Percentiles rank a stretch among this genome's conserved stretches.
Conservation (phyloP, 2,329 filamentous ascomycete species). For the Xylariomycetidae sp. region DNA sequence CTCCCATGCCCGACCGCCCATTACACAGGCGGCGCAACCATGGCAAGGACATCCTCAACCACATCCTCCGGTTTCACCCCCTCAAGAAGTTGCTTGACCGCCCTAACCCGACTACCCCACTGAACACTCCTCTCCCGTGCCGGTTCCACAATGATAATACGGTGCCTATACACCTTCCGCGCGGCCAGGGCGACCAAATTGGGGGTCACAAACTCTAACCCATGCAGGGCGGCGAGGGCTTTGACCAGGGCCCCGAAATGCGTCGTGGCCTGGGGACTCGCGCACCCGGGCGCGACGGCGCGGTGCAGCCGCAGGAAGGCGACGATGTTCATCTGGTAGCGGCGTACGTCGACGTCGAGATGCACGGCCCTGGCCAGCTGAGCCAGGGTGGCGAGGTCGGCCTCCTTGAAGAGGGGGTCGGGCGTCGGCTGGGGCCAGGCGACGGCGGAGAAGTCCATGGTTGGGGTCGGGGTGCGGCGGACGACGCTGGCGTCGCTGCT, state of each 20-base stretch:
- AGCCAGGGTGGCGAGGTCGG: slow-evolving; percentile 54
- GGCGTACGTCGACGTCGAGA: slow-evolving; percentile 68
- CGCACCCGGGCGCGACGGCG: slow-evolving; percentile 65
- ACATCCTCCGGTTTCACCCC: slow-evolving; percentile 55
- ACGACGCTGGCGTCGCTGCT: slow-evolving; percentile 35
- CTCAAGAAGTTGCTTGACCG: slow-evolving; percentile 62
- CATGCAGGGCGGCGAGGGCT: slow-evolving; percentile 76
- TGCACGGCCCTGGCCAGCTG: slow-evolving; percentile 52
- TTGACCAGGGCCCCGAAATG: slow-evolving; percentile 66
- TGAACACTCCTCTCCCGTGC: slow-evolving; percentile 81
- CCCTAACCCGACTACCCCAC: slow-evolving; percentile 76
- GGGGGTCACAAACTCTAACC: slow-evolving; percentile 74
- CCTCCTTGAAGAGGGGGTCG: slow-evolving; percentile 24
- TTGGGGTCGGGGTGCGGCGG: slow-evolving; percentile 7
- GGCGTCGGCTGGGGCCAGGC: background rate
- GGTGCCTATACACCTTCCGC: slow-evolving; percentile 82
- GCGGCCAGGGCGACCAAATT: slow-evolving; percentile 77
- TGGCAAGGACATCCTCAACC: slow-evolving; percentile 56
- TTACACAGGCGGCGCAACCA: slow-evolving; percentile 50
- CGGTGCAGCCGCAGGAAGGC: slow-evolving; percentile 84
- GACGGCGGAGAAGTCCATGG: background rate
- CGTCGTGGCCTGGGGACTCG: slow-evolving; percentile 71
- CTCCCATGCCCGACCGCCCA: background rate
- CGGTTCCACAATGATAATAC: slow-evolving; percentile 62
- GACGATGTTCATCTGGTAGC: slow-evolving; percentile 83